Percentiles rank a stretch among this genome's conserved stretches.
phyloP scores from a whole-genome alignment of 2,329 filamentous ascomycete genomes.

The Penicillium sp. region DNA sequence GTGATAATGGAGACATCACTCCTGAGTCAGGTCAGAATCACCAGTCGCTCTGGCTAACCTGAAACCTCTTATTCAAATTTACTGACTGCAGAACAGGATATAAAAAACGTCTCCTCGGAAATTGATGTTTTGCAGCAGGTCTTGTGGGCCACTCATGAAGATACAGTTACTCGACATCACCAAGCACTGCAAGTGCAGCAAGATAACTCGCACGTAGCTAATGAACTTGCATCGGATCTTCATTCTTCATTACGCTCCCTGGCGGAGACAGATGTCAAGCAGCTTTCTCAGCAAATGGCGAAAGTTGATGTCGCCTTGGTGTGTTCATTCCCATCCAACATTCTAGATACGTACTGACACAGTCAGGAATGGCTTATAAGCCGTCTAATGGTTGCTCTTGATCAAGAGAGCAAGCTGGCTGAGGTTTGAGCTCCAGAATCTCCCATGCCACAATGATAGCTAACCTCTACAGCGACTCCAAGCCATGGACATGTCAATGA shows the following conservation, averaged over 20 bases:
- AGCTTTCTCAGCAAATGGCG: slow-evolving; percentile 35
- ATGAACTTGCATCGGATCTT: slow-evolving; percentile 36
- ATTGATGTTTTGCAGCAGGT: slow-evolving; percentile 29
- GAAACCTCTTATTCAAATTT: too few relatives aligned
- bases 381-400: slow-evolving; percentile 33
- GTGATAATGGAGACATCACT: slow-evolving; percentile 22
- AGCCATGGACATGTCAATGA: slow-evolving; percentile 38
- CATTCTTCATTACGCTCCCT: slow-evolving; percentile 39
- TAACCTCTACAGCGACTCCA: slow-evolving; percentile 41
- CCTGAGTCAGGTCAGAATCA: slow-evolving; percentile 30
- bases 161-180: slow-evolving; percentile 32
- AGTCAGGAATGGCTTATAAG: slow-evolving; percentile 38
- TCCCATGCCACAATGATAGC: neutral
- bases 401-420: slow-evolving; percentile 40
- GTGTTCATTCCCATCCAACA: slow-evolving; percentile 10
- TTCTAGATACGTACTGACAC: slow-evolving; percentile 8
- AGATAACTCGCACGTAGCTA: slow-evolving; percentile 32
- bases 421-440: slow-evolving; percentile 30
- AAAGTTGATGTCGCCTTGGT: slow-evolving; percentile 43
- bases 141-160: slow-evolving; percentile 34
- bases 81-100: slow-evolving; percentile 30
- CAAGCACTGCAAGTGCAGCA: slow-evolving; percentile 35
- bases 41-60: too few relatives aligned
- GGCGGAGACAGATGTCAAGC: slow-evolving; percentile 33
- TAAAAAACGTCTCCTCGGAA: slow-evolving; percentile 34